These are phyloP conservation scores for Phellopilus nigrolimitatus DNA, from an alignment of 1,284 basidiomycete species.

Conservation along the genomic window DNA sequence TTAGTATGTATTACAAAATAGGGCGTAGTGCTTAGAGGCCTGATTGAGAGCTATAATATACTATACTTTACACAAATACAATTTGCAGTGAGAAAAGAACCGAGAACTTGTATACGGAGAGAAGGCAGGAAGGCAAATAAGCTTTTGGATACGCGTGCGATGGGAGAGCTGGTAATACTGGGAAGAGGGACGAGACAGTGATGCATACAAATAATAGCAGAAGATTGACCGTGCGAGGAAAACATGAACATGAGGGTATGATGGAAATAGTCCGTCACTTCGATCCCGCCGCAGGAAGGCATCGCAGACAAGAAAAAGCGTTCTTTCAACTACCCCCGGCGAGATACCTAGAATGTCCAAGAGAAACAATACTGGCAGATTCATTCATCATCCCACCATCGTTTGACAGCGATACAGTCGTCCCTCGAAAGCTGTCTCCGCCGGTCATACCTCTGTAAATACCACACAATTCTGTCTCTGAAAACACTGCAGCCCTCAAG, in stretches of 20 bases:
- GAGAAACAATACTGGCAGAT: background rate
- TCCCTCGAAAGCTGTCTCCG: constrained; percentile 52
- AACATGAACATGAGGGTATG: background rate
- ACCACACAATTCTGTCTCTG: constrained; percentile 50
- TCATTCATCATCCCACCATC: constrained; percentile 20
- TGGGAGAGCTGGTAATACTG: background rate
- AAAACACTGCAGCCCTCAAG: constrained; percentile 62
- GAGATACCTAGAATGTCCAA: no score
- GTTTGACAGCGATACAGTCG: constrained; percentile 43
- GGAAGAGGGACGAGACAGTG: background rate
- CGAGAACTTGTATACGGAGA: background rate
- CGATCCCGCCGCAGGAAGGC: no score
- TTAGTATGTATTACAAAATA: background rate
- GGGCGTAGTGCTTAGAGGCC: background rate
- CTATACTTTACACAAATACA: background rate
- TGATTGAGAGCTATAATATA: constrained; percentile 1
- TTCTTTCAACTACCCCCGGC: background rate
- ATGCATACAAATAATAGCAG: constrained; percentile 2
- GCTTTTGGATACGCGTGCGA: constrained; percentile 15
- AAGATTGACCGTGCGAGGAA: background rate
- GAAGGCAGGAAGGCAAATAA: background rate
- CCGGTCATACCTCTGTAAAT: constrained; percentile 52
- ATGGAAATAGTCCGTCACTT: no score
- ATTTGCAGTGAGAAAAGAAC: background rate
- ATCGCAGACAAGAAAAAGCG: background rate